Conservation (phyloP, 108 stramenopile genomes). For the Seminavis robusta region DNA sequence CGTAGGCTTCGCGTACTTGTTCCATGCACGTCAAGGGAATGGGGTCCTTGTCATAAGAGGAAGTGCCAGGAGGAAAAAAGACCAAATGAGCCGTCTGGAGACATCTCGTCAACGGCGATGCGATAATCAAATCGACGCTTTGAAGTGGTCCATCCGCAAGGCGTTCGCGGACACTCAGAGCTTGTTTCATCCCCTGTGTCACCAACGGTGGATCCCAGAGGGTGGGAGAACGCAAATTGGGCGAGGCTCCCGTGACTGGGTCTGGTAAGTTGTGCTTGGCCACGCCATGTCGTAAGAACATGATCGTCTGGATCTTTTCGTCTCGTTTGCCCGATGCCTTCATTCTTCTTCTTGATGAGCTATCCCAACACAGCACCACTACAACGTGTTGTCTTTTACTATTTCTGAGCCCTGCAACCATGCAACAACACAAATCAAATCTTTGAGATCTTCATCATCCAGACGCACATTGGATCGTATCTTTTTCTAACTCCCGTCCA, state of each 20-base stretch:
- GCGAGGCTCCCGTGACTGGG: constrained; percentile 27
- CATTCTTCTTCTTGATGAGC: too few species aligned
- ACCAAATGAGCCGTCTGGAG: constrained; percentile 64
- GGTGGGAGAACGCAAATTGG: constrained; percentile 36
- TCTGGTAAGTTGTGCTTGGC: constrained; percentile 64
- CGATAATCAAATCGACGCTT: constrained; percentile 36
- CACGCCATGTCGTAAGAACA: constrained; percentile 74
- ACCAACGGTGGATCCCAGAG: constrained; percentile 68
- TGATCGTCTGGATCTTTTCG: constrained; percentile 38
- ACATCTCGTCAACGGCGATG: constrained; percentile 66
- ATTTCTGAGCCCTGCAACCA: too few species aligned
- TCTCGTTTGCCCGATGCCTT: too few species aligned
- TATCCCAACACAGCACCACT: too few species aligned
- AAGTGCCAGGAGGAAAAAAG: constrained; percentile 30
- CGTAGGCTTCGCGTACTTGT: constrained; percentile 67
- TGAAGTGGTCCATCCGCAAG: constrained; percentile 13
- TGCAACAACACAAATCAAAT: too few species aligned
- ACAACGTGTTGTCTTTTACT: too few species aligned
- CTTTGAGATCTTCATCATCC: too few species aligned
- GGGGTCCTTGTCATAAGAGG: not conserved
- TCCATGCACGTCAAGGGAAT: constrained; percentile 41
- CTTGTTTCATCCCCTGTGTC: constrained; percentile 25
- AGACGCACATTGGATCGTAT: too few species aligned
- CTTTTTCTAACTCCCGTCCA: too few species aligned
- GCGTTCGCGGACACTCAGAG: not conserved